Evolutionary conservation across 2,329 filamentous ascomycete species (phyloP).

Genomic region (Xylaria hypoxylon): DNA sequence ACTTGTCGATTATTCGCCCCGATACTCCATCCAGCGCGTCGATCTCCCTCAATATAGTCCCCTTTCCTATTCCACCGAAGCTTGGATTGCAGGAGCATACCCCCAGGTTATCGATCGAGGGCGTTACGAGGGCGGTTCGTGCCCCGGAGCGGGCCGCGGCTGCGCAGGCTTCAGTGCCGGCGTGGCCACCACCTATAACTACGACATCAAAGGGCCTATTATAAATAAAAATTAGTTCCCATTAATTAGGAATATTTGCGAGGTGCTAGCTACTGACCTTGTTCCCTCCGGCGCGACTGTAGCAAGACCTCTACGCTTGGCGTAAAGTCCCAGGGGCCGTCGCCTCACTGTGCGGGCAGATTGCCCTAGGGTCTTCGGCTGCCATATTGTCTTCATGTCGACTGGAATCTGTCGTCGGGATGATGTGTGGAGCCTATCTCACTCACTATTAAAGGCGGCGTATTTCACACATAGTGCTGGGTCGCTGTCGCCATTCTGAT

Average conservation of each 20-base stretch:
- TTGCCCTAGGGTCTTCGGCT: slow-evolving; percentile 46
- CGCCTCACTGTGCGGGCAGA: slow-evolving; percentile 39
- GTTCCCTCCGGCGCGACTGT: slow-evolving; percentile 49
- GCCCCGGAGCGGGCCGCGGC: slow-evolving; percentile 91
- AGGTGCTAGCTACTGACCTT: slow-evolving; percentile 44
- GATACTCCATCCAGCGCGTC: slow-evolving; percentile 94
- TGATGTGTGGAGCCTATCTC: not conserved
- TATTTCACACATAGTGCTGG: not conserved
- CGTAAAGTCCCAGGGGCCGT: slow-evolving; percentile 30
- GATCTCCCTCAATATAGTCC: slow-evolving; percentile 93
- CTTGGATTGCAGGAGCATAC: slow-evolving; percentile 54
- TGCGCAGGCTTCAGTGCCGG: slow-evolving; percentile 91
- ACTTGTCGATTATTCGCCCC: slow-evolving; percentile 89
- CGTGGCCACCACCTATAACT: slow-evolving; percentile 95
- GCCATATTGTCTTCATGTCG: slow-evolving; percentile 51
- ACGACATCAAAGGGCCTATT: slow-evolving; percentile 83
- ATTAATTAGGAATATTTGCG: not conserved
- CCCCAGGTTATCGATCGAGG: slow-evolving; percentile 58
- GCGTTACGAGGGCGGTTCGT: slow-evolving; percentile 89
- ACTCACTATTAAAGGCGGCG: not conserved
- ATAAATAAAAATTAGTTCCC: slow-evolving; percentile 15
- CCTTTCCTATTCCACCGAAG: slow-evolving; percentile 98
- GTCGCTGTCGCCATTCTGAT: slow-evolving; percentile 10
- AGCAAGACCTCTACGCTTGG: slow-evolving; percentile 46
- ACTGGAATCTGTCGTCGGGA: not conserved